Conservation (phyloP, 2,329 filamentous ascomycete genomes). For the Coniochaeta pulveracea region DNA sequence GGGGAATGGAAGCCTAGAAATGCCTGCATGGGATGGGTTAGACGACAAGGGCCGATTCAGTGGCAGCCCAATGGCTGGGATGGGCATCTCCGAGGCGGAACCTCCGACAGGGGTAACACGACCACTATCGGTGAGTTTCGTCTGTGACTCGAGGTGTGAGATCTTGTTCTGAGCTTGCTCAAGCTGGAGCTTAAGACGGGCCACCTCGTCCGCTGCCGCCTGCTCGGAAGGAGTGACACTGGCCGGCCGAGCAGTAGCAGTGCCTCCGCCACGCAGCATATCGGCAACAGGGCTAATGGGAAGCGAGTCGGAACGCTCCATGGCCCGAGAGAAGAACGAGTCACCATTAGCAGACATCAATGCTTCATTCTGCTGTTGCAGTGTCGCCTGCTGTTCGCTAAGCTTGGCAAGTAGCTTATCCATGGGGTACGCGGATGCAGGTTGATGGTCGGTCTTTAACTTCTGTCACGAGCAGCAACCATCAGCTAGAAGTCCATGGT, state of each 20-base stretch:
- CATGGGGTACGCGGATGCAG: slow-evolving; percentile 40
- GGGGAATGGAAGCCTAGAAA: slow-evolving; percentile 24
- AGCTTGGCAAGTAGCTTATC: slow-evolving; percentile 65
- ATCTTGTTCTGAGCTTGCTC: slow-evolving; percentile 61
- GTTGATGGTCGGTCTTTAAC: slow-evolving; percentile 36
- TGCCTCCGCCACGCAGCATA: too few species aligned
- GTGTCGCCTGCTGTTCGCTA: slow-evolving; percentile 55
- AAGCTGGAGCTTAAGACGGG: slow-evolving; percentile 59
- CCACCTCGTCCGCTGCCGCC: slow-evolving; percentile 44
- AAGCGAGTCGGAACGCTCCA: slow-evolving; percentile 45
- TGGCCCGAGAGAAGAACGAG: slow-evolving; percentile 18
- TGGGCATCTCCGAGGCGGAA: slow-evolving; percentile 8
- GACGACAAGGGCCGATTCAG: slow-evolving; percentile 8
- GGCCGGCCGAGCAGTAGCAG: slow-evolving; percentile 36
- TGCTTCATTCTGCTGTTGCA: slow-evolving; percentile 46
- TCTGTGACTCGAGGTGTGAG: slow-evolving; percentile 56
- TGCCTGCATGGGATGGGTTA: slow-evolving; percentile 12
- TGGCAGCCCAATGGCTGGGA: slow-evolving; percentile 9
- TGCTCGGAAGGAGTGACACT: slow-evolving; percentile 36
- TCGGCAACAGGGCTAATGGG: slow-evolving; percentile 53
- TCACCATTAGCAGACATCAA: slow-evolving; percentile 30
- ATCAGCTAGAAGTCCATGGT: too few species aligned
- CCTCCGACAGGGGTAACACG: slow-evolving; percentile 32
- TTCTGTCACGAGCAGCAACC: slow-evolving; percentile 25
- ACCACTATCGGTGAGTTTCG: slow-evolving; percentile 47